These are phyloP conservation scores for Linaria vulgaris DNA, from an alignment of 257 asterid species.

Conservation along the genomic window DNA sequence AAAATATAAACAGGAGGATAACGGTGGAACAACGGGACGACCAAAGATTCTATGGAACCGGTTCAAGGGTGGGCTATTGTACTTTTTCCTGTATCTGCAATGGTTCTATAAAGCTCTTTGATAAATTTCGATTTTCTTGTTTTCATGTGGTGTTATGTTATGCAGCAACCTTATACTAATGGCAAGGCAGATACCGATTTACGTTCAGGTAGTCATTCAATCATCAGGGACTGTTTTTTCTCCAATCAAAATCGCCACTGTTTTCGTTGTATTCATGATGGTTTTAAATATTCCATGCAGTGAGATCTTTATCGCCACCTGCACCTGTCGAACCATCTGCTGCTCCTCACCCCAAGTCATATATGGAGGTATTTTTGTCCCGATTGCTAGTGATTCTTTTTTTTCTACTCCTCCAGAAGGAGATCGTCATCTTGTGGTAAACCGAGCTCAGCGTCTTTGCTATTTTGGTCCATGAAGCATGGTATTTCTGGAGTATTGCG, in stretches of 20 bases:
- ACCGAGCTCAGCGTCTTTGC: neutral
- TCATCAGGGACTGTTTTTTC: conserved; percentile 21
- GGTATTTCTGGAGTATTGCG: neutral
- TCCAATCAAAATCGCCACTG: neutral
- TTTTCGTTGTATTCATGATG: conserved; percentile 11
- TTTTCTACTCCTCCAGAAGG: neutral
- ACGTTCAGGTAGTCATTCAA: conserved; percentile 54
- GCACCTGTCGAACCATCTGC: conserved; percentile 62
- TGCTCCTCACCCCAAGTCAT: conserved; percentile 78
- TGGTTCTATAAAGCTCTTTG: neutral
- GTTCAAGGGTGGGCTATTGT: conserved; percentile 55
- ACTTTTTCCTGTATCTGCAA: conserved; percentile 1
- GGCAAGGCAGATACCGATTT: conserved; percentile 61
- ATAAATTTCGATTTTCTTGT: conserved; percentile 4
- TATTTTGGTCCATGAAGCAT: conserved; percentile 3
- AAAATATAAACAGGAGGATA: conserved; percentile 44
- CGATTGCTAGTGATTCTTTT: neutral
- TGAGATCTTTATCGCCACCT: conserved; percentile 68
- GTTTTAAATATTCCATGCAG: conserved; percentile 45
- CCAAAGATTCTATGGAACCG: conserved; percentile 38
- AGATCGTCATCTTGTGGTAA: neutral
- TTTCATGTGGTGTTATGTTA: conserved; percentile 28
- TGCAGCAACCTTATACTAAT: conserved; percentile 70
- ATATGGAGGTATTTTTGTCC: conserved; percentile 68
- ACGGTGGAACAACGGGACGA: conserved; percentile 42